Evolutionary conservation across 345 rosid species (phyloP), one percentile per base, ranked within the genome.

Genomic region (Rubroshorea leprosula): DNA sequence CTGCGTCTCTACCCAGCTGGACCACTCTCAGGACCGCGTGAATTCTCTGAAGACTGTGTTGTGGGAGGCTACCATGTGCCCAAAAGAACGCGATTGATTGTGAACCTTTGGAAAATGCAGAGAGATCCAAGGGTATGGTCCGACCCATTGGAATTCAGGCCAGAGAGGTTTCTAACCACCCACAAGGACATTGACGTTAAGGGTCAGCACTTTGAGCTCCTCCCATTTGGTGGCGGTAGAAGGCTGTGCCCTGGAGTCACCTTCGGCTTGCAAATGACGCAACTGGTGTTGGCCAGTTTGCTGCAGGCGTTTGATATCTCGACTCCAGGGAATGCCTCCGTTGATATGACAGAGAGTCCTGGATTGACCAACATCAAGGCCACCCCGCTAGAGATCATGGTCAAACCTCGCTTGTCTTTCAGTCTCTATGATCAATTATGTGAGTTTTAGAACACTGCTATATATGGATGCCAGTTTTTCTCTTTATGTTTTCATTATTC

Each of bases 181-280:
- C 66, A 72, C 41, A 64, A 52, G 27, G 68, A 66, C 17, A 43
- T 72, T 20, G 78, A 75, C 31, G 76, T 72, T 2, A 64, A 23
- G 25, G 83, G 80, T 1, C 57, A 54, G 29, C 49, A 67, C 63
- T 72, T 66, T 21, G 77, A 67, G 22, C 54, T 72, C 4, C 43
- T 78, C 5, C 77, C 83, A 21, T 78, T 78, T 51, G 78, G 83
- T 26, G 43, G 60, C 2, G 76, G 83, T 0, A 67, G 83, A 51
- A 35, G 41, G 41, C 12, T 8, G 26, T 77, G 75, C 0, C 41
- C 41, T 35, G 41, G 41, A 35, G 5, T 35, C 41, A 35, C 7
- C 41, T 35, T 35, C 7, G 41, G 5, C 41, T 13, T 35, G 41
- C 41, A 35, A 35, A 35, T 35, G 41, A 35, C 41, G 6, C 41